These are phyloP conservation scores for Pythium volutum DNA, from an alignment of 352 stramenopile species.

Conservation along the genomic window DNA sequence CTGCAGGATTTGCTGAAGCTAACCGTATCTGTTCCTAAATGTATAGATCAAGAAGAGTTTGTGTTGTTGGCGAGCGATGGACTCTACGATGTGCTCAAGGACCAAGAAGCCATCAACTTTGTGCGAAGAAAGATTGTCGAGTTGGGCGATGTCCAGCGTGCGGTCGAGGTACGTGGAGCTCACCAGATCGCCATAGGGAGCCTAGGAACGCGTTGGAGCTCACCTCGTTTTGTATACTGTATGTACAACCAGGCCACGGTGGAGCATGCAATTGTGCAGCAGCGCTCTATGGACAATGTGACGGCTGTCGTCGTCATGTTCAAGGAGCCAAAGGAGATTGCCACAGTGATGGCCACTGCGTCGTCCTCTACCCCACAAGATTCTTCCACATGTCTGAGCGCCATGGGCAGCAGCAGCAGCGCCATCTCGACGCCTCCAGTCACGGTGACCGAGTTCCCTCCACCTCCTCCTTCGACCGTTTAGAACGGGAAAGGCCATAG, in stretches of 20 bases:
- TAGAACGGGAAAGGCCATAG: not conserved
- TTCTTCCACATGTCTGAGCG: constrained; percentile 2
- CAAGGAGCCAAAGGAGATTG: constrained; percentile 58
- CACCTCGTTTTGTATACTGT: too few relatives aligned
- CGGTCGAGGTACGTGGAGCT: constrained; percentile 71
- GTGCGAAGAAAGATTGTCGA: constrained; percentile 66
- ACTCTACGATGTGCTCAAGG: constrained; percentile 80
- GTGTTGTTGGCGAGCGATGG: constrained; percentile 76
- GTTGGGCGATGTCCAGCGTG: constrained; percentile 70
- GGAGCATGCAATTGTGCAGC: constrained; percentile 78
- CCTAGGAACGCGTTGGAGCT: too few relatives aligned
- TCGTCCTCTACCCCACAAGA: not conserved
- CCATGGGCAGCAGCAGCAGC: constrained; percentile 5
- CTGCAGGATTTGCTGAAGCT: not conserved
- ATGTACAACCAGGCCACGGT: constrained; percentile 45
- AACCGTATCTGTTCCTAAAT: not conserved
- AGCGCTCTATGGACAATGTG: constrained; percentile 86
- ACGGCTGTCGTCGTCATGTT: constrained; percentile 84
- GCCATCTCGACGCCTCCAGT: constrained; percentile 13
- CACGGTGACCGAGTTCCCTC: constrained; percentile 9
- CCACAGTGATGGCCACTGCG: not conserved
- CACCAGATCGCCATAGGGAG: too few relatives aligned
- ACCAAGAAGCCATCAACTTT: constrained; percentile 81
- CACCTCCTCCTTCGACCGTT: constrained; percentile 2
- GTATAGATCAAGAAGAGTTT: constrained; percentile 73